phyloP scores from a whole-genome alignment of 257 asterid species.

The Solanum okadae region DNA sequence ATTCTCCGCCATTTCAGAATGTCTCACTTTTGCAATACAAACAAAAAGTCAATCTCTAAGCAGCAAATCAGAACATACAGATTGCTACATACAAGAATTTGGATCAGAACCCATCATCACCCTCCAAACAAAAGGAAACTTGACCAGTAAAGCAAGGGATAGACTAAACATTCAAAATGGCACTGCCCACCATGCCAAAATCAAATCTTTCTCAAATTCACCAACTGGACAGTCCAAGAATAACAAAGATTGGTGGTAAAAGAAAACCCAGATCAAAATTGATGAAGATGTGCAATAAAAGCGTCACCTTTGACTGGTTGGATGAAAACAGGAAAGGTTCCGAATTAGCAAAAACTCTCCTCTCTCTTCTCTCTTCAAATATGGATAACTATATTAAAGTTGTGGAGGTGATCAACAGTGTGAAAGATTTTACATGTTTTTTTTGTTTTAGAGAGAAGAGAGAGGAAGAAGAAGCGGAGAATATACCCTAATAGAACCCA shows the following conservation, averaged over 20 bases:
- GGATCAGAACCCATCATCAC: not conserved
- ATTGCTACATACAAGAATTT: not conserved
- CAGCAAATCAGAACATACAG: slow-evolving; percentile 2
- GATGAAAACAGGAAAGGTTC: slow-evolving; percentile 2
- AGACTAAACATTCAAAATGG: slow-evolving; percentile 5
- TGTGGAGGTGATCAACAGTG: not conserved
- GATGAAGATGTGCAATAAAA: not conserved
- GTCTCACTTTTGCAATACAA: not conserved
- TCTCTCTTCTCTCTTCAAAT: slow-evolving; percentile 10
- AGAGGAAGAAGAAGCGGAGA: slow-evolving; percentile 15
- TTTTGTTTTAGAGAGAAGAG: not conserved
- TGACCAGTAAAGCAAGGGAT: not conserved
- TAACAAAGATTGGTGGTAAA: not conserved
- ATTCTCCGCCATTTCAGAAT: not conserved
- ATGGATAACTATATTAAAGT: not conserved
- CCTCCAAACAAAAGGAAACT: not conserved
- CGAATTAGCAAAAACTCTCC: slow-evolving; percentile 8
- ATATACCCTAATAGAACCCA: slow-evolving; percentile 42
- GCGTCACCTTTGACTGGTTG: slow-evolving; percentile 34
- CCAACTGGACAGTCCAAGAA: not conserved
- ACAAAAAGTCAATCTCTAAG: slow-evolving; percentile 1
- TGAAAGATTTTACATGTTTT: not conserved
- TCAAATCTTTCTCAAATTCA: slow-evolving; percentile 7
- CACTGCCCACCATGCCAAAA: not conserved
- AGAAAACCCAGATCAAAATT: slow-evolving; percentile 1